A percentile compares a stretch with the other conserved stretches of the same genome.
Evolutionary conservation across 768 basidiomycete species (phyloP).

Genomic region (Russula compacta): DNA sequence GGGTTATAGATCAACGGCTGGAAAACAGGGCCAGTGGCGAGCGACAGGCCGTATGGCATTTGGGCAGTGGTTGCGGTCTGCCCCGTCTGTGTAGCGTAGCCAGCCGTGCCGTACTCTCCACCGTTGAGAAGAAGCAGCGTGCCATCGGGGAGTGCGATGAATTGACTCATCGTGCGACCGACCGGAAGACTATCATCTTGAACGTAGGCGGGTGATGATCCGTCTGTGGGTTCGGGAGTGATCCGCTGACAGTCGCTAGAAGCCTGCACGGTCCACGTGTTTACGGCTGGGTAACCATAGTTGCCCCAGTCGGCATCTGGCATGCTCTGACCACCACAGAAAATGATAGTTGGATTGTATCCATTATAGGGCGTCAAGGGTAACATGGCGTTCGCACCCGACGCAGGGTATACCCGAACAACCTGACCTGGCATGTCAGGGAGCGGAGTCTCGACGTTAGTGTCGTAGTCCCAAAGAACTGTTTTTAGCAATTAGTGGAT

Average conservation of each 20-base stretch:
- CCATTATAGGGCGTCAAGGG: background rate
- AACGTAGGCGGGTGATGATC: background rate
- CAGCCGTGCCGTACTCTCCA: background rate
- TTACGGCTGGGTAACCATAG: background rate
- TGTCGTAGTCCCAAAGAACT: slow-evolving; percentile 6
- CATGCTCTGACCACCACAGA: background rate
- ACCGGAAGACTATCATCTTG: background rate
- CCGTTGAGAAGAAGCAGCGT: slow-evolving; percentile 4
- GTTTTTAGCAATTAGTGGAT: background rate
- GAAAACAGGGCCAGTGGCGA: background rate
- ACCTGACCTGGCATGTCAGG: slow-evolving; percentile 7
- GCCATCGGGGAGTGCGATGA: background rate
- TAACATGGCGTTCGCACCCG: slow-evolving; percentile 4
- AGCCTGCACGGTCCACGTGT: background rate
- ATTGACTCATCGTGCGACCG: background rate
- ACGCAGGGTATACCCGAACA: slow-evolving; percentile 7
- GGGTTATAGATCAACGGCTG: slow-evolving; percentile 4
- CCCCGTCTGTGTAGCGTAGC: background rate
- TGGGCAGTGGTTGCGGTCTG: background rate
- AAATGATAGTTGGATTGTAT: background rate
- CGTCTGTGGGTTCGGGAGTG: slow-evolving; percentile 4
- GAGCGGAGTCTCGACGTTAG: background rate
- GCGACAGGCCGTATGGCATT: background rate
- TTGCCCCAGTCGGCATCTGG: background rate
- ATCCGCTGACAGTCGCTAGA: background rate